Evolutionary conservation across 179 eudicot genomes (phyloP).

Genomic region (Actinidia arguta): DNA sequence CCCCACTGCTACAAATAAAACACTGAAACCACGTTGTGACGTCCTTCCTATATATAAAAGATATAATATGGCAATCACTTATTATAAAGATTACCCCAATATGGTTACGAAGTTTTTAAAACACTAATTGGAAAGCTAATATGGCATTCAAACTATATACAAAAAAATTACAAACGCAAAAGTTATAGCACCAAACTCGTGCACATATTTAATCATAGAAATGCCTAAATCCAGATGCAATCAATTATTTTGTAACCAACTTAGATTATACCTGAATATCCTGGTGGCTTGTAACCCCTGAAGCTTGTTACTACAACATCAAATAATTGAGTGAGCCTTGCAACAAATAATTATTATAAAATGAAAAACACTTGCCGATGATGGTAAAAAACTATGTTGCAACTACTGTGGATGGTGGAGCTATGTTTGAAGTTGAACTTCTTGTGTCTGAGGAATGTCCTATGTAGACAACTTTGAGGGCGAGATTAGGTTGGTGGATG

Average conservation of each 20-base stretch:
- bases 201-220: neutral
- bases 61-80: too few species aligned
- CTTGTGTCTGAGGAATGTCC: conserved; percentile 51
- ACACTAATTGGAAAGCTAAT: too few species aligned
- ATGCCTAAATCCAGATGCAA: neutral
- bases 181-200: neutral
- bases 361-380: conserved; percentile 45
- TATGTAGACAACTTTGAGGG: conserved; percentile 49
- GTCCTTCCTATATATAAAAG: too few species aligned
- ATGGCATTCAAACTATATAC: neutral
- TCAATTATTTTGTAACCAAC: neutral
- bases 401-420: conserved; percentile 46
- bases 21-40: too few species aligned
- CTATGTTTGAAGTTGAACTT: conserved; percentile 38
- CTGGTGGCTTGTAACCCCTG: conserved; percentile 52
- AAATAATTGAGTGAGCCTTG: conserved; percentile 15
- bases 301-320: conserved; percentile 60
- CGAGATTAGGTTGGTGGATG: conserved; percentile 55
- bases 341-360: neutral
- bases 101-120: too few species aligned
- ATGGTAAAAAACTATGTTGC: conserved; percentile 55
- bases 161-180: too few species aligned
- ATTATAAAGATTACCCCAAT: too few species aligned
- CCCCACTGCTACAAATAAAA: too few species aligned
- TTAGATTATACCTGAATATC: conserved; percentile 54